A percentile compares a stretch with the other conserved stretches of the same genome.
Conservation (phyloP, 257 asterid genomes). For the Ocimum tenuiflorum region DNA sequence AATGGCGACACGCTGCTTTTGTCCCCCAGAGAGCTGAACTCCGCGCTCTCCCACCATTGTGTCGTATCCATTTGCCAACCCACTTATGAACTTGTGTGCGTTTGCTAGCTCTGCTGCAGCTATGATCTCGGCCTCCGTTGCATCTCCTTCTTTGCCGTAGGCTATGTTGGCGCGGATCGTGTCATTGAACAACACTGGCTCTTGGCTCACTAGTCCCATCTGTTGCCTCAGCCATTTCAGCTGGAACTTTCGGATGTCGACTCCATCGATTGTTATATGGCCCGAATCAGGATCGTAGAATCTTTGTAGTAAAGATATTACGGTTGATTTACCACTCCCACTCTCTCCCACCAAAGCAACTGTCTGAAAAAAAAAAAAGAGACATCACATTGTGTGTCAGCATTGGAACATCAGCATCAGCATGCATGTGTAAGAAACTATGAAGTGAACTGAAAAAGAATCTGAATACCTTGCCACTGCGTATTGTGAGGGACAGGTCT, state of each 20-base stretch:
- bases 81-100: conserved; percentile 83
- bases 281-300: conserved; percentile 82
- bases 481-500: conserved; percentile 56
- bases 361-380: conserved; percentile 41
- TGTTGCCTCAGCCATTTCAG: conserved; percentile 80
- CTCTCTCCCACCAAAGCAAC: conserved; percentile 93
- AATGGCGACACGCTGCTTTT: conserved; percentile 37
- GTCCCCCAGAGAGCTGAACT: too few relatives aligned
- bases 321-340: conserved; percentile 91
- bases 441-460: too few relatives aligned
- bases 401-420: too few relatives aligned
- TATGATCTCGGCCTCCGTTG: too few relatives aligned
- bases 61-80: conserved; percentile 70
- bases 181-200: conserved; percentile 27
- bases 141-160: too few relatives aligned
- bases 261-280: conserved; percentile 55
- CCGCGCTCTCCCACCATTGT: conserved; percentile 82
- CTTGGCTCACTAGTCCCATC: conserved; percentile 97
- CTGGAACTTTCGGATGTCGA: conserved; percentile 62
- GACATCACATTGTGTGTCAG: too few relatives aligned
- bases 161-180: too few relatives aligned
- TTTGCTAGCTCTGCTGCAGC: conserved; percentile 72
- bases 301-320: conserved; percentile 62
- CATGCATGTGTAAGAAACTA: too few relatives aligned
- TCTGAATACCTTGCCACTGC: conserved; percentile 80